Base-by-base conservation (phyloP, 2,329 filamentous ascomycete species). In the Botrytis squamosa region DNA sequence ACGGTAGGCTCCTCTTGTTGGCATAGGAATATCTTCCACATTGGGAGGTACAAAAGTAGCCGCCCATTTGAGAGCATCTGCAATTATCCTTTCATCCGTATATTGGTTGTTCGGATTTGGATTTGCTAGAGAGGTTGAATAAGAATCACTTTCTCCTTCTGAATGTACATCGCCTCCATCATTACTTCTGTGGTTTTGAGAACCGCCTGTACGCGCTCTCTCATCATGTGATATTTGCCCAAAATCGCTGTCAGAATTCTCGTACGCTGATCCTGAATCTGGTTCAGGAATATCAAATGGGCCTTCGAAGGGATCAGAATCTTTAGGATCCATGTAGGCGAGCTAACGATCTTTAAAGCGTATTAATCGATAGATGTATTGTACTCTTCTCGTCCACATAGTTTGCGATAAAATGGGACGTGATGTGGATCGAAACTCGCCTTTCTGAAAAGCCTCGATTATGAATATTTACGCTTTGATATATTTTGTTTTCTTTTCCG, bases 201-300 rank as follows among this genome's bases (percentile, higher is more conserved):
- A 60, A 46, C 44, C 63, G 20, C n/a, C 33, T 14, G 68, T 29
- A n/a, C 2, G 66, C 63, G 12, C 52, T 38, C 40, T n/a, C 52
- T 66, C 52, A 67, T 78, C 71, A 73, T 74, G 62, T 74, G 75
- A 74, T 25, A 29, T 62, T 29, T 33, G 55, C 29, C 70, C 64
- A 57, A 76, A 75, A 42, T 77, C 76, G 12, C 59, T 64, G 36
- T 75, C 75, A 29, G 77, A 77, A 16, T 52, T 57, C 63, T 81
- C 78, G 74, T 79, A 80, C 55, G 74, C 77, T 71, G 80, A 81
- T 49, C 74, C 78, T 33, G 79, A 79, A 63, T 78, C 77, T 68
- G 78, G 76, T 44, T 79, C 77, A 8, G 65, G 46, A 52, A 63
- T 64, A 33, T 55, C 36, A 14, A 65, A 33, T 22, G 57, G 46